Evolutionary conservation across 1,284 basidiomycete species (phyloP).

Genomic region (Testicularia cyperi): DNA sequence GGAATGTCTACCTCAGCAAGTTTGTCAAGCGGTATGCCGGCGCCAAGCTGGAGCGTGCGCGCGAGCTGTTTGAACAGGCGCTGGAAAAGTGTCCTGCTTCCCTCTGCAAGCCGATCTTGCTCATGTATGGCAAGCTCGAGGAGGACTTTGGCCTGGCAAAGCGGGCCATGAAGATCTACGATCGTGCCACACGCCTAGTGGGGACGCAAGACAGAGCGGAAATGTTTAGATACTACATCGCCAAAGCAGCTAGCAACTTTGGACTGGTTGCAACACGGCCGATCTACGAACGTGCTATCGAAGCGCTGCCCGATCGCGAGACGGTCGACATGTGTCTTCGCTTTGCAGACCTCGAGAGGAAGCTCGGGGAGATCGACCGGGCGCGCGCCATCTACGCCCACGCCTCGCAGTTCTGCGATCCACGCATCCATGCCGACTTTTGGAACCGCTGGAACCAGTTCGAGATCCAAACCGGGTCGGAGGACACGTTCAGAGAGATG

Average conservation of each 20-base stretch:
- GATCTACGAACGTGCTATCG: conserved; percentile 95
- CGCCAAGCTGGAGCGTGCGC: conserved; percentile 85
- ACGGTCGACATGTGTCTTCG: conserved; percentile 97
- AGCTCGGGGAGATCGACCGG: conserved; percentile 96
- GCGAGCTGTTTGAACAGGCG: conserved; percentile 97
- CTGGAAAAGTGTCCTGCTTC: conserved; percentile 93
- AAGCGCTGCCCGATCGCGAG: conserved; percentile 85
- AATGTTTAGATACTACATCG: conserved; percentile 96
- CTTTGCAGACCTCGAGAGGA: conserved; percentile 92
- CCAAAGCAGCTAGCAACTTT: conserved; percentile 88
- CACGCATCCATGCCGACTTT: conserved; percentile 78
- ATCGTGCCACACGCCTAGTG: conserved; percentile 84
- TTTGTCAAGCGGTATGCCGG: conserved; percentile 96
- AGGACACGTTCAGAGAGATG: conserved; percentile 99
- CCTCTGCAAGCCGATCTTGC: conserved; percentile 88
- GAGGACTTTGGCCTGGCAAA: conserved; percentile 94
- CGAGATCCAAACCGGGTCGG: conserved; percentile 93
- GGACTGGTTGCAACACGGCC: conserved; percentile 93
- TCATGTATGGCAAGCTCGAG: conserved; percentile 92
- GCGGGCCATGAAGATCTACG: conserved; percentile 92
- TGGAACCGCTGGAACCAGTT: conserved; percentile 97
- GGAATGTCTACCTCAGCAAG: conserved; percentile 98
- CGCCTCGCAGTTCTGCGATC: conserved; percentile 97
- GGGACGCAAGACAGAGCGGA: conserved; percentile 90
- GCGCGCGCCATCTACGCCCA: conserved; percentile 95